Conservation (phyloP, 371 early-diverging fungal genomes). For the Mucor saturninus region DNA sequence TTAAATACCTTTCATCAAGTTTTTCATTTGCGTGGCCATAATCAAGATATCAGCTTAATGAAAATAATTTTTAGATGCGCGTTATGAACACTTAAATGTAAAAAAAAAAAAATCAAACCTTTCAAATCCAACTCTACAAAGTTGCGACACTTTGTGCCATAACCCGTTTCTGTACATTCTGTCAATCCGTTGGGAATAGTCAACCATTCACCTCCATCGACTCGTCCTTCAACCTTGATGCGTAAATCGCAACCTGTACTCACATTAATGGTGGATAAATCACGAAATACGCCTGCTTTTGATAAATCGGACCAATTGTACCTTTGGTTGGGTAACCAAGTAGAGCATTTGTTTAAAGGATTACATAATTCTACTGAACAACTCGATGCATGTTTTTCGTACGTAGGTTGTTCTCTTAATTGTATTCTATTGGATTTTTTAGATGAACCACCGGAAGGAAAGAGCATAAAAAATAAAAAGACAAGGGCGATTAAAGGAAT, state of each 20-base stretch:
- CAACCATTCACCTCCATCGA: conserved; percentile 33
- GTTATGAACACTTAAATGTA: not conserved
- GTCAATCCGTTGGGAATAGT: conserved; percentile 31
- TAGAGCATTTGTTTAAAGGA: conserved; percentile 31
- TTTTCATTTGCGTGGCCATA: conserved; percentile 37
- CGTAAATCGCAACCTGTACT: conserved; percentile 39
- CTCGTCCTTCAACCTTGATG: conserved; percentile 26
- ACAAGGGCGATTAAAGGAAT: conserved; percentile 4
- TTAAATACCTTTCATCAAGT: conserved; percentile 28
- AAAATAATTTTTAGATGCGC: not conserved
- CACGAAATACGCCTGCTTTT: conserved; percentile 38
- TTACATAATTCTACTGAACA: conserved; percentile 35
- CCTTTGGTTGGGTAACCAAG: conserved; percentile 26
- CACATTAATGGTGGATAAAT: conserved; percentile 39
- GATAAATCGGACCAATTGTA: conserved; percentile 30
- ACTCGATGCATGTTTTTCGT: conserved; percentile 14
- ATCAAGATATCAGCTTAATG: conserved; percentile 33
- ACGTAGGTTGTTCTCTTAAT: conserved; percentile 24
- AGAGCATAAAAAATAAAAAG: conserved; percentile 5
- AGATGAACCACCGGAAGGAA: not conserved
- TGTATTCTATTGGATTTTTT: not conserved
- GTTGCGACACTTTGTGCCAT: conserved; percentile 37
- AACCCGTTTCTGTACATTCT: conserved; percentile 24
- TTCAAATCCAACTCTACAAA: conserved; percentile 36
- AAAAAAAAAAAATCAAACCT: conserved; percentile 23